Evolutionary conservation across 306 rosid genomes (phyloP), one percentile per base, ranked within the genome.

Genomic region (Malus asiatica): DNA sequence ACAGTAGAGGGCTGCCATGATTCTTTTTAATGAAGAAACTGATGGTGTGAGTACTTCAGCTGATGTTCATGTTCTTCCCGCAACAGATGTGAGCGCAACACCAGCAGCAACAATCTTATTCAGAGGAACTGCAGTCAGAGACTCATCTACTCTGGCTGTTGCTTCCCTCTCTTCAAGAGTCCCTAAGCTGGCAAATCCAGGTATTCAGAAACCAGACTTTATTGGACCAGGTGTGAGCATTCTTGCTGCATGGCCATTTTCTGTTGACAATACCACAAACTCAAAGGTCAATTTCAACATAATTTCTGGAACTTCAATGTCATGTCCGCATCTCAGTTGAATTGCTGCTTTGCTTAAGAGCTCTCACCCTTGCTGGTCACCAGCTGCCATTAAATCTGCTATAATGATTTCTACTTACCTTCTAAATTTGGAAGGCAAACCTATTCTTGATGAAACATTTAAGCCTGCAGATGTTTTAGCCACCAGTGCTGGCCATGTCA

Each of bases 311-410:
- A 91, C 93, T 76, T 89, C 93, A 72, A 89, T 91, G 93, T 73
- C 97, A 70, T 91, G 93, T 65, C 92, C 97, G n/a, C 93, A 91
- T 91, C 88, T 91, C 29, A 89, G 93, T 66, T 93, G 97, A 55
- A 82, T 91, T 76, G 93, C 85, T 25, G 97, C 90, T 86, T 82
- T 91, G 85, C 86, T 91, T 67, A 89, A 91, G 79, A 86, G 92
- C 65, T 86, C 97, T 69, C 93, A 91, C 80, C 90, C 92, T 74
- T 23, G 72, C 53, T 89, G 97, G 93, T 89, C 93, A 33, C 93
- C 97, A n/a, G 90, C 93, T 58, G 86, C 92, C 65, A 87, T 89
- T 66, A 91, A 91, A 86, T 91, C 97, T 76, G 90, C 90, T 52
- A 91, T 91, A 59, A 89, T 91, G 91, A 89, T 91, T 68, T 72